Evolutionary conservation across 768 basidiomycete species (phyloP), one percentile per base, ranked within the genome.

Genomic region (Psilocybe cyanescens): DNA sequence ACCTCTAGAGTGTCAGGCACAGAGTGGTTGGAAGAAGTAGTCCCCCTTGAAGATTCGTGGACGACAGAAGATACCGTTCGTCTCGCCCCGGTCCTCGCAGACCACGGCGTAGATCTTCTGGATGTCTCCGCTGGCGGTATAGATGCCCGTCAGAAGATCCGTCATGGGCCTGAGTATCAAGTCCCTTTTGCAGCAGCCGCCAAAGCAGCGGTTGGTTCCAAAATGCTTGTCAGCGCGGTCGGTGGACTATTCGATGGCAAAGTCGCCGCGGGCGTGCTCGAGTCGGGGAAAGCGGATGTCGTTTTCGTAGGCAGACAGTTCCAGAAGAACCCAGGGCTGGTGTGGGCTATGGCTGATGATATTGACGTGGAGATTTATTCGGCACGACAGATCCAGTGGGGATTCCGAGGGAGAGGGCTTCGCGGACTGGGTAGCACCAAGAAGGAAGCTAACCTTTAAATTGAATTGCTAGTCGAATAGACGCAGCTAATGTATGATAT

Each of bases 81-180:
- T 33, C 76, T 93, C 24, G 83, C 86, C 2, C 75, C 78, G 16
- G 81, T 87, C 63, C 80, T 94, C 16, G 78, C 78, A 16, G 80
- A 83, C 12, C 81, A 86, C 47, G 91, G 91, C 4, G 82, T 94
- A 55, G 93, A 94, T 71, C 76, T 94, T 37, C 74, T 94, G 49
- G 92, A 94, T 65, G 82, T 91, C 37, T 89, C 87, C 3, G 80
- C 81, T 0, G 91, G 86, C 3, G 93, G 91, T 1, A 84, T 81
- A 55, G 75, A 80, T 59, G 70, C 79, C 1, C 66, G 68, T 46
- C 83, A 84, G 60, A 73, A 75, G 54, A 67, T 80, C 29, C 71
- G 72, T 19, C 53, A 59, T 17, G 75, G 75, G 0, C 74, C 72
- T 7, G 79, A 78, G 1, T 86, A 82, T 64, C 86, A 92, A 74